A percentile compares a stretch with the other conserved stretches of the same genome.
phyloP scores from a whole-genome alignment of 1,284 basidiomycete species.

The Taiwanofungus camphoratus region DNA sequence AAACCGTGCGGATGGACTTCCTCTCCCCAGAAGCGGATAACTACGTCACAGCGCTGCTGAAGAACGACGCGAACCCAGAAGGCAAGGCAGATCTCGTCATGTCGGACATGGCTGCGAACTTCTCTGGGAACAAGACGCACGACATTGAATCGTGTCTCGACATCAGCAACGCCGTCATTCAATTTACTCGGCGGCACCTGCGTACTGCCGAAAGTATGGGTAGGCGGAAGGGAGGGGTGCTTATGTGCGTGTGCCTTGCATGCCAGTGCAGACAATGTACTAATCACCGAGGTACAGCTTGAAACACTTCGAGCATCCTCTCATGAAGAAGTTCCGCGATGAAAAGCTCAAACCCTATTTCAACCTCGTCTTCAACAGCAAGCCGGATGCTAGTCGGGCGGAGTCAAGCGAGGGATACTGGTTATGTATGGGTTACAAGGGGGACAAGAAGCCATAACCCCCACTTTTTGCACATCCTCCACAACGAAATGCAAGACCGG shows the following conservation, averaged over 20 bases:
- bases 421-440: constrained; percentile 60
- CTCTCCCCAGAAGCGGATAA: constrained; percentile 49
- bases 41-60: constrained; percentile 43
- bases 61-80: constrained; percentile 18
- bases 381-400: constrained; percentile 62
- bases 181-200: constrained; percentile 52
- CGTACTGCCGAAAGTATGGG: constrained; percentile 38
- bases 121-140: constrained; percentile 52
- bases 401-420: constrained; percentile 74
- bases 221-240: constrained; percentile 45
- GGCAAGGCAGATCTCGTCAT: constrained; percentile 66
- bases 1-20: constrained; percentile 71
- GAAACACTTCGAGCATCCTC: constrained; percentile 70
- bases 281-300: constrained; percentile 38
- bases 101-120: constrained; percentile 75
- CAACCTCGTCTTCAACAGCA: constrained; percentile 48
- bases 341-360: constrained; percentile 53
- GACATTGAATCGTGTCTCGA: constrained; percentile 59
- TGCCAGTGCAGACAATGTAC: constrained; percentile 6
- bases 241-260: constrained; percentile 49
- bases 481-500: no score
- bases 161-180: constrained; percentile 58
- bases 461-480: no score
- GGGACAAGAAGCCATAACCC: no score
- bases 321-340: constrained; percentile 48